These are phyloP conservation scores for Yamadazyma aaseri DNA, from an alignment of 1,139 yeast genomes.

Conservation along the genomic window DNA sequence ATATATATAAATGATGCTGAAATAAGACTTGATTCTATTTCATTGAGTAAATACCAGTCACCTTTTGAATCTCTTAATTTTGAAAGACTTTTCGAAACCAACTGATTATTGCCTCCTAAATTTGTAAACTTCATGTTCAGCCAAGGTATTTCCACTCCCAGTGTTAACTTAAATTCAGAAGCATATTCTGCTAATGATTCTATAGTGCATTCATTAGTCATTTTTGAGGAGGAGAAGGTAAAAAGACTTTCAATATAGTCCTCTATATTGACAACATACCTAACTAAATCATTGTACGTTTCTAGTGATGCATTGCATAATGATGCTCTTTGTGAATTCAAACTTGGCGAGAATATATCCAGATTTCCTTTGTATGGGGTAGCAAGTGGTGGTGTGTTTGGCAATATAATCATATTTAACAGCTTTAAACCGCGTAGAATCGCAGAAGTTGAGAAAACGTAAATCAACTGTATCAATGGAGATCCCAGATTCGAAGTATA, in stretches of 20 bases:
- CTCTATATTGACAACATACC: conserved; percentile 33
- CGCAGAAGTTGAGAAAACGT: background rate
- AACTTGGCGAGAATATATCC: conserved; percentile 14
- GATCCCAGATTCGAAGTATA: conserved; percentile 17
- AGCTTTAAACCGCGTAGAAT: background rate
- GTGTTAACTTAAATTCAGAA: background rate
- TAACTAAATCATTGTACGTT: conserved; percentile 29
- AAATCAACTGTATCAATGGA: conserved; percentile 9
- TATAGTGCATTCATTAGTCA: conserved; percentile 1
- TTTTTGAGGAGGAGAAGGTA: conserved; percentile 9
- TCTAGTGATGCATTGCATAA: conserved; percentile 15
- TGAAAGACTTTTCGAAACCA: conserved; percentile 1
- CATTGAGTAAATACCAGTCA: conserved; percentile 33
- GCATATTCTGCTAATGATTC: conserved; percentile 5
- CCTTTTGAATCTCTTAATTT: conserved; percentile 3
- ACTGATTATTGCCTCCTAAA: background rate
- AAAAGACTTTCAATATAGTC: conserved; percentile 31
- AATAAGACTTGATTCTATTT: conserved; percentile 26
- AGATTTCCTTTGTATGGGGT: conserved; percentile 7
- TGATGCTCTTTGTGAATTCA: conserved; percentile 19
- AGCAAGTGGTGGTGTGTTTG: conserved; percentile 33
- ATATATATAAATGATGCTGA: conserved; percentile 31
- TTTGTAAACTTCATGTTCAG: conserved; percentile 5
- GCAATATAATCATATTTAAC: conserved; percentile 29
- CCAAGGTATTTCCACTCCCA: conserved; percentile 10